phyloP scores from a whole-genome alignment of 139 green algal species.

The Trebouxia sp. region DNA sequence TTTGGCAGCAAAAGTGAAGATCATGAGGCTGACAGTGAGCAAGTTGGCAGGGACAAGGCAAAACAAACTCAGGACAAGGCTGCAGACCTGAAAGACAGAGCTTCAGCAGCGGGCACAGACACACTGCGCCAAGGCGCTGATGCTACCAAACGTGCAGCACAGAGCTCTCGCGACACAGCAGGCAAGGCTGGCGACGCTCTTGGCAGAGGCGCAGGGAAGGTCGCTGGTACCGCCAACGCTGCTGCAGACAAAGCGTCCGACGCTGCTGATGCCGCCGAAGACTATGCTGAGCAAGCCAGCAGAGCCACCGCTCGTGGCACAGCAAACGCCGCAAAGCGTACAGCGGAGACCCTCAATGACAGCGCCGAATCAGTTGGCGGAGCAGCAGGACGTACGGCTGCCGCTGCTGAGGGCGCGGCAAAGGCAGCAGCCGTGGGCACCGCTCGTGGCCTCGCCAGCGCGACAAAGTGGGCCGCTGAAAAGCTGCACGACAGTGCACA shows the following conservation, averaged over 20 bases:
- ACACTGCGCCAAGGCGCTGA: not conserved
- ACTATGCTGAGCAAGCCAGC: not conserved
- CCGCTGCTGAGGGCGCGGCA: not conserved
- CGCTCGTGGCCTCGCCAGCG: not conserved
- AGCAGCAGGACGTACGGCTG: not conserved
- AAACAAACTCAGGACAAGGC: not conserved
- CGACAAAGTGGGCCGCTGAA: slow-evolving; percentile 3
- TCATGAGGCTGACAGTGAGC: not conserved
- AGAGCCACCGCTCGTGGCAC: not conserved
- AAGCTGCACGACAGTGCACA: slow-evolving; percentile 10
- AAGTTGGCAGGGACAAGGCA: not conserved
- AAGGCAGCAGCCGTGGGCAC: slow-evolving; percentile 15
- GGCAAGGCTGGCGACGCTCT: not conserved
- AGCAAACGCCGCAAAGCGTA: not conserved
- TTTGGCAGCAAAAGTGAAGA: not conserved
- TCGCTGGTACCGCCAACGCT: too few relatives aligned
- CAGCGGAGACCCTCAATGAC: not conserved
- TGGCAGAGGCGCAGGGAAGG: too few relatives aligned
- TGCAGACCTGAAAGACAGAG: not conserved
- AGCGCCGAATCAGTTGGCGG: not conserved
- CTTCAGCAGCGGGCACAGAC: not conserved
- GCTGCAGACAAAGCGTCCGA: too few relatives aligned
- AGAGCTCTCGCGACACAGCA: not conserved
- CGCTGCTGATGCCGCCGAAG: not conserved
- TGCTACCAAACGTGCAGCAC: not conserved